Evolutionary conservation across 129 eudicot species (phyloP).

Genomic region (Ambrosia artemisiifolia): DNA sequence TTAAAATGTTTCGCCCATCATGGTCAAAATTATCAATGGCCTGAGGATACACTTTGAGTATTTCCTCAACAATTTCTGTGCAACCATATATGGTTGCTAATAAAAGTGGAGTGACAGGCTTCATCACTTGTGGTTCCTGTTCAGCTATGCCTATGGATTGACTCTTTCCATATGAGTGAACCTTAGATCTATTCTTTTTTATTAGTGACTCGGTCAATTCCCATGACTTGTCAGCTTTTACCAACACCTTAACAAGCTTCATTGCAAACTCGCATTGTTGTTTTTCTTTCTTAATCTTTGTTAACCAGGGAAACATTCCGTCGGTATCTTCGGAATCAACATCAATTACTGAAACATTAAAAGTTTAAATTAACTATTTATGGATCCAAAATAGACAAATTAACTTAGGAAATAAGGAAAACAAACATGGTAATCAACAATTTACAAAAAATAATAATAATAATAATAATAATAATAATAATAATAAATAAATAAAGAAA

Average conservation of each 20-base stretch:
- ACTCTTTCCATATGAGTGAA: not conserved
- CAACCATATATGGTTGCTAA: conserved; percentile 32
- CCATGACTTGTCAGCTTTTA: conserved; percentile 34
- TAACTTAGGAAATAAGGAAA: no score
- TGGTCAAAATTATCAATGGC: conserved; percentile 28
- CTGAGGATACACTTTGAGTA: conserved; percentile 24
- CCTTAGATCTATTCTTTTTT: conserved; percentile 1
- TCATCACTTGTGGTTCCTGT: not conserved
- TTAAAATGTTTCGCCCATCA: conserved; percentile 25
- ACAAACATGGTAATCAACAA: no score
- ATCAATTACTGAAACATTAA: conserved; percentile 1
- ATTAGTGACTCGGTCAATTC: not conserved
- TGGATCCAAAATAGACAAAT: no score
- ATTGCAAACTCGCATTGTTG: conserved; percentile 13
- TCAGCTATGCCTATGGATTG: not conserved
- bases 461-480: no score
- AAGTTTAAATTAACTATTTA: no score
- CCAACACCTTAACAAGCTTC: conserved; percentile 31
- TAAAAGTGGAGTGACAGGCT: conserved; percentile 26
- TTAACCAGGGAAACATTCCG: conserved; percentile 7
- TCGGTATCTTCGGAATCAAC: not conserved
- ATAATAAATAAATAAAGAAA: no score
- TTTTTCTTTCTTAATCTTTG: conserved; percentile 1
- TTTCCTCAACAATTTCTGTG: conserved; percentile 30
- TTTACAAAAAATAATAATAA: no score